Conservation (phyloP, 225 moss, liverwort and hornwort genomes). For the Pleurozium schreberi region DNA sequence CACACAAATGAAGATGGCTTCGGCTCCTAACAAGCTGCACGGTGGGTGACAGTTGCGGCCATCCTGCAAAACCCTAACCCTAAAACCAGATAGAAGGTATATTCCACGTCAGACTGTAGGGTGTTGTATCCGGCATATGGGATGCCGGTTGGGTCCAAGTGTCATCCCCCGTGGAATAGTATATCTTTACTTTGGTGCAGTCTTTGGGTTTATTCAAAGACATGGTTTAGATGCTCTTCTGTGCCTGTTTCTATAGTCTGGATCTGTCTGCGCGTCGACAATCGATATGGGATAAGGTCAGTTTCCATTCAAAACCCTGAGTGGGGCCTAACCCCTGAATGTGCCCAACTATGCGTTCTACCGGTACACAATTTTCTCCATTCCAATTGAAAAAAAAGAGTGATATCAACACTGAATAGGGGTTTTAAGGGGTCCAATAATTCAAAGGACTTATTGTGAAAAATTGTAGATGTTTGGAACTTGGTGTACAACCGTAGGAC, state of each 20-base stretch:
- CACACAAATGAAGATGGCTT: accelerated
- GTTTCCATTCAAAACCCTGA: not conserved
- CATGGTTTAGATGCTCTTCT: accelerated
- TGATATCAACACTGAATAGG: no score
- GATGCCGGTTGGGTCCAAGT: slow-evolving; percentile 28
- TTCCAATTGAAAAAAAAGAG: no score
- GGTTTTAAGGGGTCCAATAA: no score
- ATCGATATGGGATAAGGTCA: not conserved
- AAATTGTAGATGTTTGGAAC: no score
- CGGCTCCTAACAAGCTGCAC: not conserved
- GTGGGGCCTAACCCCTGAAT: not conserved
- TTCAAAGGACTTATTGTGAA: no score
- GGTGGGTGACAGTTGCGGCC: not conserved
- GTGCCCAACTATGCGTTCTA: not conserved
- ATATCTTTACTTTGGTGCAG: slow-evolving; percentile 34
- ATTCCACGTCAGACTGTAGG: slow-evolving; percentile 32
- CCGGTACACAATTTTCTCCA: not conserved
- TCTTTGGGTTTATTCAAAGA: slow-evolving; percentile 41
- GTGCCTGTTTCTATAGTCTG: not conserved
- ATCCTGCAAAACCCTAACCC: not conserved
- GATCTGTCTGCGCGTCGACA: not conserved
- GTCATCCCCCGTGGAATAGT: slow-evolving; percentile 37
- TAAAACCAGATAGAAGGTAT: accelerated
- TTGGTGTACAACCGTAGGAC: no score
- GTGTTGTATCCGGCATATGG: slow-evolving; percentile 13